These are phyloP conservation scores for Aphanomyces cochlioides DNA, from an alignment of 352 stramenopile genomes.

Conservation along the genomic window DNA sequence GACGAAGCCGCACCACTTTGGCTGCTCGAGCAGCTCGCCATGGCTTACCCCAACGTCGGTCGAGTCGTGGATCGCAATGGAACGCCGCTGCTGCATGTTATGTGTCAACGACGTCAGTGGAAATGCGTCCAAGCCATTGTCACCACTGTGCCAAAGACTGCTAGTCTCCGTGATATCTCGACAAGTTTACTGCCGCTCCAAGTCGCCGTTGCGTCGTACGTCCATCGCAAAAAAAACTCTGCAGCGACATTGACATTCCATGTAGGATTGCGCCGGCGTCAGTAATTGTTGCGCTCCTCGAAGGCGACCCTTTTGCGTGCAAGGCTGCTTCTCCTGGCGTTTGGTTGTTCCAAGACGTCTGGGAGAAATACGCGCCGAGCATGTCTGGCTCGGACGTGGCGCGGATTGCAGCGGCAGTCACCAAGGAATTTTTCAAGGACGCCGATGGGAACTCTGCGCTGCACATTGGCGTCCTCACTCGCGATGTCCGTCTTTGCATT, in stretches of 20 bases:
- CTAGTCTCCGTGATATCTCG: neutral
- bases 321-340: neutral
- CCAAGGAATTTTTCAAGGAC: neutral
- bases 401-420: neutral
- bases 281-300: neutral
- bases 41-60: slow-evolving; percentile 12
- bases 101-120: slow-evolving; percentile 15
- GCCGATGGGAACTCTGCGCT: neutral
- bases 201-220: neutral
- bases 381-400: slow-evolving; percentile 1
- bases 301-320: slow-evolving; percentile 5
- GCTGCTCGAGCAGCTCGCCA: slow-evolving; percentile 14
- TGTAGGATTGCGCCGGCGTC: slow-evolving; percentile 12
- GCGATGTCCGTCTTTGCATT: slow-evolving; percentile 22
- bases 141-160: neutral
- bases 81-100: slow-evolving; percentile 23
- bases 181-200: neutral
- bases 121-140: slow-evolving; percentile 13
- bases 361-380: slow-evolving; percentile 4
- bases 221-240: neutral
- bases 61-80: slow-evolving; percentile 1
- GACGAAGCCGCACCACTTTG: slow-evolving; percentile 8
- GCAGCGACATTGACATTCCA: neutral
- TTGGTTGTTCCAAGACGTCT: slow-evolving; percentile 6
- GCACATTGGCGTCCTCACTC: slow-evolving; percentile 4